Evolutionary conservation across 495 filamentous ascomycete species (phyloP).

Genomic region (Astrothelium subdiscretum): DNA sequence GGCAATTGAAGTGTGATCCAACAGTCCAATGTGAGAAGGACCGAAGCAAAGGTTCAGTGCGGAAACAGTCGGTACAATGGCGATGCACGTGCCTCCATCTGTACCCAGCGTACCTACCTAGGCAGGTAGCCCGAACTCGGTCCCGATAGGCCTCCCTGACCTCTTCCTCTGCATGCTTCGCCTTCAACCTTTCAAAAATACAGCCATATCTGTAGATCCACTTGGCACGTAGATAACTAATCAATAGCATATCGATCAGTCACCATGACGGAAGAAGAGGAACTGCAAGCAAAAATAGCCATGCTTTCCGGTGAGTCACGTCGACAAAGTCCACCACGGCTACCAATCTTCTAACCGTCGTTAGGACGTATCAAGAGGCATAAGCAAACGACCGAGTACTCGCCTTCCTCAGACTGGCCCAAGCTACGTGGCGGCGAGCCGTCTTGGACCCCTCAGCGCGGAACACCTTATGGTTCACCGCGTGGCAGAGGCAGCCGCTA

Average conservation of each 20-base stretch:
- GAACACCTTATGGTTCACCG: constrained; percentile 15
- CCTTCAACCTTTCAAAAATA: no score
- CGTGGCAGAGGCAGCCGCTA: constrained; percentile 7
- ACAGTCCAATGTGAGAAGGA: no score
- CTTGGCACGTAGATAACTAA: background rate
- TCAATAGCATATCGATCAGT: background rate
- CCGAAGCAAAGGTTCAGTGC: no score
- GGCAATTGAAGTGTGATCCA: no score
- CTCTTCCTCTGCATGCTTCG: no score
- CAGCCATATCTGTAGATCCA: no score
- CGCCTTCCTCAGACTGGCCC: background rate
- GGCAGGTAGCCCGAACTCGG: no score
- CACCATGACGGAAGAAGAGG: constrained; percentile 11
- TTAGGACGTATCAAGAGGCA: background rate
- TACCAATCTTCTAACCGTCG: background rate
- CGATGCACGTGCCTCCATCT: no score
- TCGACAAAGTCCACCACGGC: constrained; percentile 10
- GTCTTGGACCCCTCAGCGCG: constrained; percentile 13
- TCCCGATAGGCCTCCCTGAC: no score
- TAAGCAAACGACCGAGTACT: background rate
- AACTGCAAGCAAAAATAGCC: constrained; percentile 17
- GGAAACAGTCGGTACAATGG: no score
- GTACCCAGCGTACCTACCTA: no score
- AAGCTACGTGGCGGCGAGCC: background rate
- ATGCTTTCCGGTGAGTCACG: constrained; percentile 10